Percentiles rank a stretch among this genome's conserved stretches.
Conservation (phyloP, 2,329 filamentous ascomycete genomes). For the Periconia macrospinosa region DNA sequence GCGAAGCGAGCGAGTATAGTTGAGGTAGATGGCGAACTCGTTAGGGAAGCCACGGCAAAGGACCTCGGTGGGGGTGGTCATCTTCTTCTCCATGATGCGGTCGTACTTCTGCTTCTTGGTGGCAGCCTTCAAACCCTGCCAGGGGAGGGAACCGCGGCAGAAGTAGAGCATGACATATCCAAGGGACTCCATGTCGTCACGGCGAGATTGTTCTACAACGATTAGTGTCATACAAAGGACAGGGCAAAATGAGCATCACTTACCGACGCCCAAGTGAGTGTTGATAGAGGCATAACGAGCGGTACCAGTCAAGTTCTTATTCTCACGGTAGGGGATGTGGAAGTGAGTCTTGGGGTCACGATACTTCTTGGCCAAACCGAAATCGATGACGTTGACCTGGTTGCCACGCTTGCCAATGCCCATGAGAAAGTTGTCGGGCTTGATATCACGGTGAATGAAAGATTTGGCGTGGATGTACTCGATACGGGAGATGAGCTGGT, state of each 20-base stretch:
- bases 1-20: constrained; percentile 97
- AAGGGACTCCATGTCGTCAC: constrained; percentile 98
- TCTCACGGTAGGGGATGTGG: constrained; percentile 99
- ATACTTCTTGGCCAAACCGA: constrained; percentile 99
- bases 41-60: constrained; percentile 99
- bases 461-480: constrained; percentile 99
- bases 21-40: constrained; percentile 99
- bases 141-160: constrained; percentile 96
- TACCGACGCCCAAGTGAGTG: constrained; percentile 92
- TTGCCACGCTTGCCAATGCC: constrained; percentile 98
- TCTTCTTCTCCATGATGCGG: constrained; percentile 99
- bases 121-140: constrained; percentile 97
- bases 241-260: constrained; percentile 25
- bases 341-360: constrained; percentile 99
- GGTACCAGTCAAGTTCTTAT: constrained; percentile 99
- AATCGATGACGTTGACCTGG: constrained; percentile 99
- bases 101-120: constrained; percentile 99
- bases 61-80: constrained; percentile 98
- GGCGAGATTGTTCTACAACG: constrained; percentile 84
- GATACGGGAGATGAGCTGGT: constrained; percentile 98
- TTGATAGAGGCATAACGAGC: constrained; percentile 99
- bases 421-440: constrained; percentile 99
- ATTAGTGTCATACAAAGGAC: constrained; percentile 14
- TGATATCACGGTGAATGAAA: constrained; percentile 99
- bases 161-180: constrained; percentile 99